These are phyloP conservation scores for Mediolabrus comicus DNA, from an alignment of 108 stramenopile species.

Conservation along the genomic window DNA sequence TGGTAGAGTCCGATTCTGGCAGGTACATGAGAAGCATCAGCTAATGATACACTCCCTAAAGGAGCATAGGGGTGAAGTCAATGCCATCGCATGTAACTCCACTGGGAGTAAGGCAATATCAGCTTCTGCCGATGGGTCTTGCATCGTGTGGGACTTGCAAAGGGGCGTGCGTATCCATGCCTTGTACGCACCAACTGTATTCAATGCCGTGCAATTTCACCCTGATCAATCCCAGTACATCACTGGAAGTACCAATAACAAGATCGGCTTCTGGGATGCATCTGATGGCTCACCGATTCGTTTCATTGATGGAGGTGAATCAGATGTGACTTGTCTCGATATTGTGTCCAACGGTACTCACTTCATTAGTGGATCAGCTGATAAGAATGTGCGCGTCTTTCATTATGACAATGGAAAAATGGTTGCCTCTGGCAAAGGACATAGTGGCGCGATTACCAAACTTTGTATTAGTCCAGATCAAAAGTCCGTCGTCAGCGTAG, in stretches of 20 bases:
- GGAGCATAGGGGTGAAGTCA: slow-evolving; percentile 84
- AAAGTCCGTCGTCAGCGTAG: slow-evolving; percentile 68
- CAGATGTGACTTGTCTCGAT: slow-evolving; percentile 73
- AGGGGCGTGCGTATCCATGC: slow-evolving; percentile 72
- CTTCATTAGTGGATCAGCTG: slow-evolving; percentile 79
- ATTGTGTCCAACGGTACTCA: slow-evolving; percentile 61
- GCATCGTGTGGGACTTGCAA: slow-evolving; percentile 86
- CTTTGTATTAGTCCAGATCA: slow-evolving; percentile 73
- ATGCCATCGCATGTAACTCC: slow-evolving; percentile 54
- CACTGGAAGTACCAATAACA: slow-evolving; percentile 82
- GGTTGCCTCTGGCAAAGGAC: slow-evolving; percentile 63
- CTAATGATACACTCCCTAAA: slow-evolving; percentile 82
- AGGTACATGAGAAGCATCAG: slow-evolving; percentile 70
- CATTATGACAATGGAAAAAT: slow-evolving; percentile 82
- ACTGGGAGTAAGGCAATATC: slow-evolving; percentile 76
- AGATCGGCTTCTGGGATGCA: slow-evolving; percentile 91
- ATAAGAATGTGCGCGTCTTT: slow-evolving; percentile 82
- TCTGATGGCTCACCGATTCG: slow-evolving; percentile 81
- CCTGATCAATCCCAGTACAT: slow-evolving; percentile 89
- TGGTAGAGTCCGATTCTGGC: slow-evolving; percentile 84
- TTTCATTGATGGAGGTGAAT: slow-evolving; percentile 78
- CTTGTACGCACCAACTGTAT: slow-evolving; percentile 83
- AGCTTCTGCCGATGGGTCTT: slow-evolving; percentile 82
- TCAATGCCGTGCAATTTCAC: slow-evolving; percentile 71
- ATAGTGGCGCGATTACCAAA: slow-evolving; percentile 65